Base-by-base conservation (phyloP, 2,329 filamentous ascomycete genomes). In the Metarhizium album region DNA sequence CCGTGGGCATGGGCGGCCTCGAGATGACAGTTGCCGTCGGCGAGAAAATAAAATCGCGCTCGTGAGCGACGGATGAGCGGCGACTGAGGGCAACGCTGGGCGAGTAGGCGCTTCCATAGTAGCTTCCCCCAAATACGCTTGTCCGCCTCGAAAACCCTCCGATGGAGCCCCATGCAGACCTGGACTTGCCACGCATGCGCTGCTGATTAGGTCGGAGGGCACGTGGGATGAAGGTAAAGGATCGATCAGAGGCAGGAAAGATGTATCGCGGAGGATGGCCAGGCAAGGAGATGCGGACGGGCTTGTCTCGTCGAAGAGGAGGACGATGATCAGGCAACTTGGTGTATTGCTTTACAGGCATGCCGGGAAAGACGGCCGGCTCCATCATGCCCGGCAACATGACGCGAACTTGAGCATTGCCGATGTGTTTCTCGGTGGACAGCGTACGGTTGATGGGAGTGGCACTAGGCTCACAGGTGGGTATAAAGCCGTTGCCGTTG, bases 141-240 rank as follows among this genome's bases (percentile, higher is more conserved):
- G 87, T 91, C 55, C 87, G 81, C 61, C 88, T 86, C 7, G 86
- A 89, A 58, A 78, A 83, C 11, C 79, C 79, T 5, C 80, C 79
- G 50, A 86, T 71, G 60, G 73, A 88, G 57, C 74, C 84, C 68
- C 86, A 78, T 16, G 82, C 81, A 52, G 87, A 86, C 52, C 84
- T 79, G 37, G 87, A 83, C 62, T 87, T 85, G 53, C 85, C 86
- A 46, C 66, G 64, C 52, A 63, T 62, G 50, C 94, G 87, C 71
- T 95, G 88, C 65, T 95, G 90, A 64, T 95, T 96, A 14, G 93
- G 93, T 58, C 93, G 82, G 72, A 96, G 79, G 11, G 91, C 91
- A 58, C 93, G 80, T 13, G 93, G 93, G 54, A 98, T 98, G 70
- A 98, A 98, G 60, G 96, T 95, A 67, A 98, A 98, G 0, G 93